phyloP scores from a whole-genome alignment of 2,329 filamentous ascomycete genomes.

The Pyricularia grisea region DNA sequence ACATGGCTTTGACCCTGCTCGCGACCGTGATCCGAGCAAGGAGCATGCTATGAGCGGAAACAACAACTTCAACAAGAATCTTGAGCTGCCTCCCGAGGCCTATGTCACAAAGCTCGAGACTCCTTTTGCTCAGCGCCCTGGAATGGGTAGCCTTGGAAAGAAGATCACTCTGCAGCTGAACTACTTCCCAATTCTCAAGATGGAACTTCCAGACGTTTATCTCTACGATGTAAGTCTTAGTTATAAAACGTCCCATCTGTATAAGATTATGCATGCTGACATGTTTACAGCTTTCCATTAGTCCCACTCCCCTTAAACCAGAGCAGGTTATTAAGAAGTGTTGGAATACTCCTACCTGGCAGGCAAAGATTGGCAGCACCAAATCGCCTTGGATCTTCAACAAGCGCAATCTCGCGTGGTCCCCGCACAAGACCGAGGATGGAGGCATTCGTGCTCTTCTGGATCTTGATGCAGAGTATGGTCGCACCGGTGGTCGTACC shows the following conservation, averaged over 20 bases:
- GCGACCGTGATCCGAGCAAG: slow-evolving; percentile 16
- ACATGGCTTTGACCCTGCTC: slow-evolving; percentile 35
- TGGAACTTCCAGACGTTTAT: slow-evolving; percentile 54
- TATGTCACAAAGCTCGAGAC: slow-evolving; percentile 23
- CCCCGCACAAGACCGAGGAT: slow-evolving; percentile 28
- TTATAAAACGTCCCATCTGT: no score
- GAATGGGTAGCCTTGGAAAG: slow-evolving; percentile 49
- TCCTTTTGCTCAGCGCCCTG: slow-evolving; percentile 37
- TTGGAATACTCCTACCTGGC: slow-evolving; percentile 58
- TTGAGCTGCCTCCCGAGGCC: slow-evolving; percentile 51
- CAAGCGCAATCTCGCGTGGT: slow-evolving; percentile 82
- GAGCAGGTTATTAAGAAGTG: slow-evolving; percentile 62
- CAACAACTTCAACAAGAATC: slow-evolving; percentile 4
- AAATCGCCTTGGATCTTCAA: slow-evolving; percentile 61
- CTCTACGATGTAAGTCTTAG: slow-evolving; percentile 71
- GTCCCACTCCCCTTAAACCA: slow-evolving; percentile 49
- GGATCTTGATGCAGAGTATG: slow-evolving; percentile 61
- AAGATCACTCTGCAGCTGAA: slow-evolving; percentile 55
- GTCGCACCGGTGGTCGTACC: slow-evolving; percentile 16
- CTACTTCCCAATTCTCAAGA: slow-evolving; percentile 58
- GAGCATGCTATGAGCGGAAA: slow-evolving; percentile 26
- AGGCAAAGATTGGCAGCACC: slow-evolving; percentile 39
- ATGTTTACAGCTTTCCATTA: slow-evolving; percentile 51
- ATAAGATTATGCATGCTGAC: no score
- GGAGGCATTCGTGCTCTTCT: slow-evolving; percentile 44